A percentile compares a stretch with the other conserved stretches of the same genome.
phyloP scores from a whole-genome alignment of 768 basidiomycete genomes.

The Suillus luteus region DNA sequence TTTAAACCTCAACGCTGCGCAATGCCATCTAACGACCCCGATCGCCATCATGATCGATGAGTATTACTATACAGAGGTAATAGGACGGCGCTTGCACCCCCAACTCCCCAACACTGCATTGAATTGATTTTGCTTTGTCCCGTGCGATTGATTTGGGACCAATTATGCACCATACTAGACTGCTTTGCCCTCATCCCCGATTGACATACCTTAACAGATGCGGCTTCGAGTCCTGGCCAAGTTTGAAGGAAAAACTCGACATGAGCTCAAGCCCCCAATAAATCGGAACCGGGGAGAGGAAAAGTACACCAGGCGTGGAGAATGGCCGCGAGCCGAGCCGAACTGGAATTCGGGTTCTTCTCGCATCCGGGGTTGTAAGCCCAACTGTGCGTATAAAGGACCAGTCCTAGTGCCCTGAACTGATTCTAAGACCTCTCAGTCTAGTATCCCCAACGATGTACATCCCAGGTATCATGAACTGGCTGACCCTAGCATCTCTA shows the following conservation, averaged over 20 bases:
- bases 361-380: background rate
- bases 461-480: constrained; percentile 1
- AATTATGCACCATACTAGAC: no score
- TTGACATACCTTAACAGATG: no score
- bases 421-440: background rate
- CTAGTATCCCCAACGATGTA: constrained; percentile 3
- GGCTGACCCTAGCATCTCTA: constrained; percentile 6
- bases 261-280: background rate
- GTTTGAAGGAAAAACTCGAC: background rate
- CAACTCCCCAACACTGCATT: no score
- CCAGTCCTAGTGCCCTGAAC: background rate
- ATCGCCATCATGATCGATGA: no score
- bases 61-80: no score
- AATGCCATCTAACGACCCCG: no score
- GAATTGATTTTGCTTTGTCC: no score
- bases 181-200: no score
- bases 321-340: background rate
- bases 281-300: background rate
- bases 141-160: no score
- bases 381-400: background rate
- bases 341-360: background rate
- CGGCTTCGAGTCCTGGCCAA: background rate
- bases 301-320: background rate
- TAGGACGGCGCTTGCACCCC: no score
- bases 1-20: no score